Evolutionary conservation across 768 basidiomycete genomes (phyloP), one percentile per base, ranked within the genome.

Genomic region (Agaricus blazei): DNA sequence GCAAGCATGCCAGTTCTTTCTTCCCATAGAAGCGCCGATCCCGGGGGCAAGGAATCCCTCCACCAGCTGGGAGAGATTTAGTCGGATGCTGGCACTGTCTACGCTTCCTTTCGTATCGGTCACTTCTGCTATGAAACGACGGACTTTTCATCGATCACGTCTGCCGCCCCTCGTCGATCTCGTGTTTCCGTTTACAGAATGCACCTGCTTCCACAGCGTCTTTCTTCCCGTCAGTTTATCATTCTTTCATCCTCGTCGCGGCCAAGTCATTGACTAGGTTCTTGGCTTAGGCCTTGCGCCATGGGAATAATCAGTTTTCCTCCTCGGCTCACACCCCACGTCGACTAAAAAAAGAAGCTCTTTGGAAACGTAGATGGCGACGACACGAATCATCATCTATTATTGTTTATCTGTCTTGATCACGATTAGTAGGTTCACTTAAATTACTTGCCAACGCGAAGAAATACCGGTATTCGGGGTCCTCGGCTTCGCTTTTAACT

Each of bases 221-320:
- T 45, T 26, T 34, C 34, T 27, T 56, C 41, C 54, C 44, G 54
- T 56, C 54, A 50, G 49, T 49, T 56, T 45, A 50, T 50, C 31
- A 50, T 43, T 44, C 47, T 55, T 26, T 50, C 31, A 43, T 43
- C 37, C 37, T 55, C n/a, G 37, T 48, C 54, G 47, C 54, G 54
- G 54, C 54, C 47, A 48, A 55, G 47, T 55, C 38, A 31, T 48
- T 8, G 47, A n/a, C 15, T 51, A 29, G 27, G 28, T 41, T 44
- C 40, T 47, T 45, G 27, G 52, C 11, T 46, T 45, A 28, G 19
- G 7, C n/a, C 24, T 37, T 31, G 29, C 43, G 27, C 29, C 40
- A 52, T 43, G 51, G 51, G 24, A 29, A 29, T 31, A 2, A 41
- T 43, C 27, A 43, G 26, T 29, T 27, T 54, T 48, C 23, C 45